Evolutionary conservation across 2,329 filamentous ascomycete species (phyloP).

Genomic region (Botryosphaeria dothidea): DNA sequence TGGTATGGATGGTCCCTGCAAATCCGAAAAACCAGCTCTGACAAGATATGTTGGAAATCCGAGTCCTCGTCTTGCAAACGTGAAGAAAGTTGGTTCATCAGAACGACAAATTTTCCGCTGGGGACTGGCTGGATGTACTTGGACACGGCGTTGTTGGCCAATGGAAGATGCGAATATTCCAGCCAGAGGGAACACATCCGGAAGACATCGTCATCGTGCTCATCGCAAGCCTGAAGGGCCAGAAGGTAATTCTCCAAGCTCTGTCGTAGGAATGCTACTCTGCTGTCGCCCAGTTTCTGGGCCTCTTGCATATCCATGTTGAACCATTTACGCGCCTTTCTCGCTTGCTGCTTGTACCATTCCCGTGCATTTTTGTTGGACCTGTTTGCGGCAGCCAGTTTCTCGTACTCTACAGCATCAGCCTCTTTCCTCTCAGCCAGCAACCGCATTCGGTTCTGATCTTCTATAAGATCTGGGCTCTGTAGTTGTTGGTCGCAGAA

Average conservation of each 20-base stretch:
- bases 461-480: slow-evolving; percentile 79
- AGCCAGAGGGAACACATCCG: slow-evolving; percentile 95
- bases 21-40: slow-evolving; percentile 74
- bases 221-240: slow-evolving; percentile 79
- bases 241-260: slow-evolving; percentile 93
- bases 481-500: slow-evolving; percentile 96
- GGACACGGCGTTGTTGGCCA: slow-evolving; percentile 75
- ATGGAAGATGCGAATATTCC: slow-evolving; percentile 73
- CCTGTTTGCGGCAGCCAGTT: slow-evolving; percentile 54
- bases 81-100: slow-evolving; percentile 98
- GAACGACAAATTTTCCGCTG: slow-evolving; percentile 84
- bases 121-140: slow-evolving; percentile 73
- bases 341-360: slow-evolving; percentile 60
- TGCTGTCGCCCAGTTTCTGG: slow-evolving; percentile 71
- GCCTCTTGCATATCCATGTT: slow-evolving; percentile 89
- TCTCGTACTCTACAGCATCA: slow-evolving; percentile 74
- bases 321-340: slow-evolving; percentile 82
- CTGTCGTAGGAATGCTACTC: slow-evolving; percentile 80
- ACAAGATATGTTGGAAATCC: slow-evolving; percentile 75
- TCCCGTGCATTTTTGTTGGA: slow-evolving; percentile 48
- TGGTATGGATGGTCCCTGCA: slow-evolving; percentile 94
- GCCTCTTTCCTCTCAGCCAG: slow-evolving; percentile 78
- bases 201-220: slow-evolving; percentile 84
- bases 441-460: slow-evolving; percentile 77
- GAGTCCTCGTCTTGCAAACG: slow-evolving; percentile 71